These are phyloP conservation scores for Talaromyces atroroseus DNA, from an alignment of 2,329 filamentous ascomycete species.

Conservation along the genomic window DNA sequence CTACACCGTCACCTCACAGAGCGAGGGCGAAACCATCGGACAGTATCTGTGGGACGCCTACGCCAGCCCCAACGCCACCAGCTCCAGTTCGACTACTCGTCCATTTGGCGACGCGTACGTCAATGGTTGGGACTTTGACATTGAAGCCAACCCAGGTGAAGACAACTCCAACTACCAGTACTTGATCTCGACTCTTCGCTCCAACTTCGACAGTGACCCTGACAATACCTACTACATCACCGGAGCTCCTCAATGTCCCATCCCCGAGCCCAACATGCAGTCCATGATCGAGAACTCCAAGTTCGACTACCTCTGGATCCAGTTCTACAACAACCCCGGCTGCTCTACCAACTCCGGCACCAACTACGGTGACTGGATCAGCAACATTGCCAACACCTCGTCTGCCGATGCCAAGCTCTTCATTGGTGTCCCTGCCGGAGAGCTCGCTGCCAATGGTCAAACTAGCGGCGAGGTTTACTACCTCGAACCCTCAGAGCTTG, in stretches of 20 bases:
- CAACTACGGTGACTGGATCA: slow-evolving; percentile 44
- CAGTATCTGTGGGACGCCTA: slow-evolving; percentile 42
- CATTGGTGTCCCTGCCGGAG: slow-evolving; percentile 45
- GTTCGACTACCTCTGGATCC: slow-evolving; percentile 52
- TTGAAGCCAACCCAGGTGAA: slow-evolving; percentile 34
- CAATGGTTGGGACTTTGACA: slow-evolving; percentile 51
- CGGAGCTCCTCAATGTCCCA: slow-evolving; percentile 48
- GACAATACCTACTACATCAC: slow-evolving; percentile 46
- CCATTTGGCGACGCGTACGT: slow-evolving; percentile 47
- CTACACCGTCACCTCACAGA: slow-evolving; percentile 29
- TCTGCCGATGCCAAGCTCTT: slow-evolving; percentile 48
- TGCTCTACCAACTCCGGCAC: slow-evolving; percentile 46
- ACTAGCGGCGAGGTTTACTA: slow-evolving; percentile 33
- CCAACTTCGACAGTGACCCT: slow-evolving; percentile 32
- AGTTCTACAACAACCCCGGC: slow-evolving; percentile 50
- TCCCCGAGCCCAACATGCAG: slow-evolving; percentile 45
- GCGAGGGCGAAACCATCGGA: slow-evolving; percentile 39
- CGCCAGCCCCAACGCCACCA: slow-evolving; percentile 29
- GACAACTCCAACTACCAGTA: slow-evolving; percentile 31
- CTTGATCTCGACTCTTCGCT: slow-evolving; percentile 45
- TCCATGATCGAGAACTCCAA: slow-evolving; percentile 38
- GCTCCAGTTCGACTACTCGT: slow-evolving; percentile 41
- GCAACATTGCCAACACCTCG: slow-evolving; percentile 31
- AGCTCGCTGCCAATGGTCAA: slow-evolving; percentile 22
- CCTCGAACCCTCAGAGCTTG: slow-evolving; percentile 42